These are phyloP conservation scores for Purshia tridentata DNA, from an alignment of 306 rosid species.

Conservation along the genomic window DNA sequence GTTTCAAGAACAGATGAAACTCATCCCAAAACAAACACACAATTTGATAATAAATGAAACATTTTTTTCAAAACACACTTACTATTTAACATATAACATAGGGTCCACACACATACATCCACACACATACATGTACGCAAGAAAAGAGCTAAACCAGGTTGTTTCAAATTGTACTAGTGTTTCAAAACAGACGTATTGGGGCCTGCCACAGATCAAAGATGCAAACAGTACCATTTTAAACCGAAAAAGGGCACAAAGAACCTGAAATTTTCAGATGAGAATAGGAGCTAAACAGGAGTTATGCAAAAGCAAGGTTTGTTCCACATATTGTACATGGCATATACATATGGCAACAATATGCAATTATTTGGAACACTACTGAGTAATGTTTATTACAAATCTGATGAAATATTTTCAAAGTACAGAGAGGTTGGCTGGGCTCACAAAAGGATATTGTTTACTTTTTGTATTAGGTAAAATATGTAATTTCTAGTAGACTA, in stretches of 20 bases:
- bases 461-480: no score
- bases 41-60: background rate
- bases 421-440: background rate
- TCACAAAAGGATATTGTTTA: background rate
- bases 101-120: no score
- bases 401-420: background rate
- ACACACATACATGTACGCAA: background rate
- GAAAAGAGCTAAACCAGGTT: background rate
- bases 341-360: background rate
- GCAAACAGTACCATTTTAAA: background rate
- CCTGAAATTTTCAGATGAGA: background rate
- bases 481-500: no score
- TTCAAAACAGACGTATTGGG: background rate
- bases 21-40: constrained; percentile 2
- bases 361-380: background rate
- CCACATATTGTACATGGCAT: background rate
- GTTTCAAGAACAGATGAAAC: background rate
- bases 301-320: background rate
- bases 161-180: constrained; percentile 3
- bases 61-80: background rate
- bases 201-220: background rate
- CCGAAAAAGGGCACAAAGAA: background rate
- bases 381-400: background rate
- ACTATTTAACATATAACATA: background rate
- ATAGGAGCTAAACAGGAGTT: background rate